These are phyloP conservation scores for Schizosaccharomyces cryophilus DNA, from an alignment of 805 yeast species.

Conservation along the genomic window DNA sequence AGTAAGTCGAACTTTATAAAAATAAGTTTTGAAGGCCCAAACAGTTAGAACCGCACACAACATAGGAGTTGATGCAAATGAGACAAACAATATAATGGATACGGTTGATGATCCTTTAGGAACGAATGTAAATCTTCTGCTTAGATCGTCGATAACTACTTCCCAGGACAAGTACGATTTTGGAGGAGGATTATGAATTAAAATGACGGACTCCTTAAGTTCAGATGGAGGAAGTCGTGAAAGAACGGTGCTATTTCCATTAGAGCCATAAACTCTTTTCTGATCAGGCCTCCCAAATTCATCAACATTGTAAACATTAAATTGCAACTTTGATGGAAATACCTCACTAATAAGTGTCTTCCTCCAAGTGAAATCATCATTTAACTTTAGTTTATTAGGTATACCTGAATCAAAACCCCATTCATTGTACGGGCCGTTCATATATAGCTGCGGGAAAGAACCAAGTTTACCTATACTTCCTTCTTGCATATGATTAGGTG, in stretches of 20 bases:
- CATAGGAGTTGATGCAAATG: not conserved
- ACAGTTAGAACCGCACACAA: not conserved
- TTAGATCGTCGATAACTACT: not conserved
- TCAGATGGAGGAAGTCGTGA: not conserved
- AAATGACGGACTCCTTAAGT: not conserved
- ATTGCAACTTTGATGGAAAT: not conserved
- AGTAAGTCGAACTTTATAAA: not conserved
- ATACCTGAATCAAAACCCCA: conserved; percentile 3
- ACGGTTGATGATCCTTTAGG: conserved; percentile 1
- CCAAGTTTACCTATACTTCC: not conserved
- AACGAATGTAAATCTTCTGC: not conserved
- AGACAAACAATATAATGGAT: not conserved
- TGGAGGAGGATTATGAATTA: not conserved
- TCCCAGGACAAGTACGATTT: not conserved
- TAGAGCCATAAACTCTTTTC: not conserved
- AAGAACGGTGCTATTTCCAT: conserved; percentile 1
- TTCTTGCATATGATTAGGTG: not conserved
- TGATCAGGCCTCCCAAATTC: conserved; percentile 1
- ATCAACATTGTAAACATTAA: conserved; percentile 2
- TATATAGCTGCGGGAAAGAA: not conserved
- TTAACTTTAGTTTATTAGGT: not conserved
- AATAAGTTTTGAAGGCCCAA: not conserved
- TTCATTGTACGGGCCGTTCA: not conserved
- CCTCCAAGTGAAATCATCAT: not conserved
- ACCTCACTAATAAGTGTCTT: not conserved